These are phyloP conservation scores for Prototheca wickerhamii DNA, from an alignment of 163 green algal genomes.

Conservation along the genomic window DNA sequence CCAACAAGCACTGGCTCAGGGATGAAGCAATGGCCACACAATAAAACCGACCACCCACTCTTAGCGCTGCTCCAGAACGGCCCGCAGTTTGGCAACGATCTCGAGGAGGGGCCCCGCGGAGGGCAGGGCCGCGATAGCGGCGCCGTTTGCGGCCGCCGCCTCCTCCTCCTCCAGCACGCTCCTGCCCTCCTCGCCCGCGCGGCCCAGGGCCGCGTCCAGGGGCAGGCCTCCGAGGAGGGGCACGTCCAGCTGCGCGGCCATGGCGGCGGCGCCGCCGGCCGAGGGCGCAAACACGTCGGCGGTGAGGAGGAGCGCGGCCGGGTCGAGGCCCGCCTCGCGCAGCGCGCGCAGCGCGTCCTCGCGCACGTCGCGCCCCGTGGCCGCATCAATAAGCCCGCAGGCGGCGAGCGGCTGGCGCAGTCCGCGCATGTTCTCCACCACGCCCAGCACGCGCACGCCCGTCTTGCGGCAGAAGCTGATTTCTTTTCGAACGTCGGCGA, in stretches of 20 bases:
- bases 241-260: conserved; percentile 61
- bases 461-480: conserved; percentile 94
- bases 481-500: conserved; percentile 96
- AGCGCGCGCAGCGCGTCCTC: conserved; percentile 41
- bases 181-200: conserved; percentile 40
- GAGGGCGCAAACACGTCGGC: conserved; percentile 62
- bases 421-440: conserved; percentile 97
- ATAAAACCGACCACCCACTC: too few relatives aligned
- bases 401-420: conserved; percentile 44
- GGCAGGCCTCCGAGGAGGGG: conserved; percentile 57
- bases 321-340: conserved; percentile 4
- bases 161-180: conserved; percentile 39
- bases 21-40: too few relatives aligned
- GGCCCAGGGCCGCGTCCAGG: conserved; percentile 64
- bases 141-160: conserved; percentile 1
- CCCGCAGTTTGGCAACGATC: not conserved
- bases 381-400: not conserved
- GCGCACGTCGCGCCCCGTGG: conserved; percentile 54
- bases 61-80: too few relatives aligned
- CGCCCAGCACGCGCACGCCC: conserved; percentile 75
- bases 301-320: conserved; percentile 10
- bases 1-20: not conserved
- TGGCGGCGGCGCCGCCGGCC: conserved; percentile 53
- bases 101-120: not conserved
- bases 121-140: not conserved